These are phyloP conservation scores for Cymbopogon citratus DNA, from an alignment of 176 grass and related monocot species.

Conservation along the genomic window DNA sequence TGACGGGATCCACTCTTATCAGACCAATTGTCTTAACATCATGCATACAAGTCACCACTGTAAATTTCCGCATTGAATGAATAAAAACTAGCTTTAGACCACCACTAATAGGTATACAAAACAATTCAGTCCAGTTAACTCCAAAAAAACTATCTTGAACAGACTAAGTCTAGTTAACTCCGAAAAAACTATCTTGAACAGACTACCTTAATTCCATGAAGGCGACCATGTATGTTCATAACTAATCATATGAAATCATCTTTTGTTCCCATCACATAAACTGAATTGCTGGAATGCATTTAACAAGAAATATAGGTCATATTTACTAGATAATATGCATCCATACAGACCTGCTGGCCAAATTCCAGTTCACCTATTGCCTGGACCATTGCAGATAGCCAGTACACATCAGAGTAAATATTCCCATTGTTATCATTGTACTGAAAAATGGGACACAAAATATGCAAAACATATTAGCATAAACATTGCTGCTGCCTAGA, in stretches of 20 bases:
- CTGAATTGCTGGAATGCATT: not conserved
- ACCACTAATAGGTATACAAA: not conserved
- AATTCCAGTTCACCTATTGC: constrained; percentile 93
- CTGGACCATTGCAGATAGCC: constrained; percentile 90
- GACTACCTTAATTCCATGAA: not conserved
- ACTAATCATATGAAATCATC: not conserved
- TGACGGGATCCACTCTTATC: not conserved
- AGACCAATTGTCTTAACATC: not conserved
- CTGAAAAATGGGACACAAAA: constrained; percentile 54
- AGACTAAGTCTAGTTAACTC: not conserved
- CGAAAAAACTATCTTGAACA: not conserved
- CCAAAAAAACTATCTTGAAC: not conserved
- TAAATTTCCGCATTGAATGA: not conserved
- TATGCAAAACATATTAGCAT: not conserved
- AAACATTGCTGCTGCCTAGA: not conserved
- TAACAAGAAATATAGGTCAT: not conserved
- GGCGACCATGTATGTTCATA: not conserved
- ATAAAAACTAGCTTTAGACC: not conserved
- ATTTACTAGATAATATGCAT: constrained; percentile 18
- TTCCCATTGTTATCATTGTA: constrained; percentile 99
- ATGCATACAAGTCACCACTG: not conserved
- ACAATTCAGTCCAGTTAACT: not conserved
- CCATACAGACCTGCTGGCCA: constrained; percentile 76
- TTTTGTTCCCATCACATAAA: not conserved
- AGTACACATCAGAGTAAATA: constrained; percentile 84